Evolutionary conservation across 306 rosid genomes (phyloP), one percentile per base, ranked within the genome.

Genomic region (Citrullus mucosospermus): DNA sequence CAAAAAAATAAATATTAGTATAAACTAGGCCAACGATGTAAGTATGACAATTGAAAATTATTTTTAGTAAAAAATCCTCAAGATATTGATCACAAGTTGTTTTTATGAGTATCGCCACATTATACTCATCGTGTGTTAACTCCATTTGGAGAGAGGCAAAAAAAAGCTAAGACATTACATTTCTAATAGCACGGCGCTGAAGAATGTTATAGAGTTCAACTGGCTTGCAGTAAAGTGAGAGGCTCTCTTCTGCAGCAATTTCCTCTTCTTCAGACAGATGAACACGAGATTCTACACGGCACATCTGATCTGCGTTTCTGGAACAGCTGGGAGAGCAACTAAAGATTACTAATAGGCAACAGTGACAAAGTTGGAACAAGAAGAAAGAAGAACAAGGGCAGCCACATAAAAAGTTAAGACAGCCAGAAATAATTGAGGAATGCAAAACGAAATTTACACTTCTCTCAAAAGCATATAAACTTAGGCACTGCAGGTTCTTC

Each of bases 181-280:
- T 80, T 83, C 84, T 51, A 25, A 57, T 75, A 44, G 89, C 87
- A 3, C 93, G 97, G 44, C 83, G 86, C 60, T 62, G 89, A 80
- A 95, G 82, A 68, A 79, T 77, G 90, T 95, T 92, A 90, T 95
- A 95, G 50, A 92, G 78, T 81, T 91, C 97, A 34, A 91, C 86
- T 25, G 97, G 97, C 87, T 86, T 79, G 93, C 97, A 92, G 84
- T 87, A 92, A 66, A 79, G 20, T n/a, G 92, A 70, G 46, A 95
- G 82, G 85, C 90, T 91, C 79, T 86, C 88, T 82, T 88, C 91
- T 17, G 96, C 93, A 58, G 80, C 92, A 51, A 63, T 57, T 83
- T 81, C 92, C 84, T 95, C 97, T 80, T 88, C 93, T 0, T 55
- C 78, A 79, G 99, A 85, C 85, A 92, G 79, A 57, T 81, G 86